Evolutionary conservation across 108 stramenopile species (phyloP).

Genomic region (Skeletonema potamos): DNA sequence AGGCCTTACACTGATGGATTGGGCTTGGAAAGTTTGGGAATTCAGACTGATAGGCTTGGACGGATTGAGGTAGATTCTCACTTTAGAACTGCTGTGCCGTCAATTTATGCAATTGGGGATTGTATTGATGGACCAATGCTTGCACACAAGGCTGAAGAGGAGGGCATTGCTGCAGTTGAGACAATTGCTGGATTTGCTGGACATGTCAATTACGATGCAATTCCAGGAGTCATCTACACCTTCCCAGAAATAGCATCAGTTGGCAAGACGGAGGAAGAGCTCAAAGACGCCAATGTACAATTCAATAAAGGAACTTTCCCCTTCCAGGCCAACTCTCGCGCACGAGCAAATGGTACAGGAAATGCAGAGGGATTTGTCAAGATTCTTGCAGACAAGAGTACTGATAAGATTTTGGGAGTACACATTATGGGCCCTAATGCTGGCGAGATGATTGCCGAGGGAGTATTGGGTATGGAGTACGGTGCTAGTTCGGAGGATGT

Average conservation of each 20-base stretch:
- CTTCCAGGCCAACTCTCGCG: slow-evolving; percentile 92
- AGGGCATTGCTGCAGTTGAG: slow-evolving; percentile 97
- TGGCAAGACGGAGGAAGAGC: slow-evolving; percentile 99
- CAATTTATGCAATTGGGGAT: slow-evolving; percentile 97
- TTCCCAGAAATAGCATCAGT: slow-evolving; percentile 99
- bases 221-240: slow-evolving; percentile 99
- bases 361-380: slow-evolving; percentile 97
- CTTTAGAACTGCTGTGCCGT: slow-evolving; percentile 93
- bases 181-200: slow-evolving; percentile 97
- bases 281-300: slow-evolving; percentile 92
- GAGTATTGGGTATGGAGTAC: slow-evolving; percentile 99
- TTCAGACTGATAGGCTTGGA: slow-evolving; percentile 93
- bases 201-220: slow-evolving; percentile 99
- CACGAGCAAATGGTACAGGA: slow-evolving; percentile 92
- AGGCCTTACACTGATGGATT: slow-evolving; percentile 98
- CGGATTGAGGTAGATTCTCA: slow-evolving; percentile 97
- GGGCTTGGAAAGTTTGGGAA: slow-evolving; percentile 94
- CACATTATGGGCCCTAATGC: slow-evolving; percentile 99
- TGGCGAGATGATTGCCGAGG: slow-evolving; percentile 99
- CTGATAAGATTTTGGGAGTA: slow-evolving; percentile 95
- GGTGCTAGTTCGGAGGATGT: slow-evolving; percentile 98
- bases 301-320: slow-evolving; percentile 97
- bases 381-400: slow-evolving; percentile 94
- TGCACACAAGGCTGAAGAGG: slow-evolving; percentile 99
- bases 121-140: slow-evolving; percentile 99